Percentiles rank a stretch among this genome's conserved stretches.
Conservation (phyloP, 2,329 filamentous ascomycete genomes). For the Aspergillus transmontanensis region DNA sequence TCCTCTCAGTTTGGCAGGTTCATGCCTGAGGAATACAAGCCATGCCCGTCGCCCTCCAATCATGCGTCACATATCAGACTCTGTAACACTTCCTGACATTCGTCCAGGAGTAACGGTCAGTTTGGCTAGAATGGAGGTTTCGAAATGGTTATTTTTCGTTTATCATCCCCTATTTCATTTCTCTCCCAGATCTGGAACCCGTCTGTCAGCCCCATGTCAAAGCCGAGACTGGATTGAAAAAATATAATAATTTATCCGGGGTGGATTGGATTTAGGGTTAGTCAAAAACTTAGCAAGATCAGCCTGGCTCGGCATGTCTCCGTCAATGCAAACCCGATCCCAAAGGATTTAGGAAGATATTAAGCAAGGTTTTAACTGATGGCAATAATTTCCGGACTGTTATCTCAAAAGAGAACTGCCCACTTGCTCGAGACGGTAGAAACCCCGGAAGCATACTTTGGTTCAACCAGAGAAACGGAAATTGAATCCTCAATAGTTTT, state of each 20-base stretch:
- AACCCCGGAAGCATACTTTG: conserved; percentile 12
- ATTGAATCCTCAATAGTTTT: conserved; percentile 3
- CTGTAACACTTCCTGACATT: not conserved
- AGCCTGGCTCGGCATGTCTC: conserved; percentile 5
- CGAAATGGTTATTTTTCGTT: not conserved
- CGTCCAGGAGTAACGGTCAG: not conserved
- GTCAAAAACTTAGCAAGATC: conserved; percentile 1
- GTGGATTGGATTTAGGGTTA: conserved; percentile 2
- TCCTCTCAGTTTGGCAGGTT: not conserved
- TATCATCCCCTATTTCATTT: not conserved
- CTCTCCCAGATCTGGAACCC: not conserved
- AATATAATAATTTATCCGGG: not conserved
- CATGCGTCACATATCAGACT: not conserved
- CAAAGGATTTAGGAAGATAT: conserved; percentile 2
- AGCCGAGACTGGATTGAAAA: not conserved
- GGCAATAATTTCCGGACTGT: conserved; percentile 14
- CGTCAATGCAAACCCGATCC: not conserved
- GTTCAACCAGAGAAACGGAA: conserved; percentile 15
- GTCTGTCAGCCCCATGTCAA: not conserved
- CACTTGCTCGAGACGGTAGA: conserved; percentile 16
- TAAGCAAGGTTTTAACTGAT: conserved; percentile 7
- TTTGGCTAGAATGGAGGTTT: not conserved
- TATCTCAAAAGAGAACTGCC: conserved; percentile 18
- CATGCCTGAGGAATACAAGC: not conserved
- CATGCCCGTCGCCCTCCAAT: not conserved